Percentiles rank a stretch among this genome's conserved stretches.
These are phyloP conservation scores for Bipolaris sorokiniana DNA, from an alignment of 2,329 filamentous ascomycete species.

Conservation along the genomic window DNA sequence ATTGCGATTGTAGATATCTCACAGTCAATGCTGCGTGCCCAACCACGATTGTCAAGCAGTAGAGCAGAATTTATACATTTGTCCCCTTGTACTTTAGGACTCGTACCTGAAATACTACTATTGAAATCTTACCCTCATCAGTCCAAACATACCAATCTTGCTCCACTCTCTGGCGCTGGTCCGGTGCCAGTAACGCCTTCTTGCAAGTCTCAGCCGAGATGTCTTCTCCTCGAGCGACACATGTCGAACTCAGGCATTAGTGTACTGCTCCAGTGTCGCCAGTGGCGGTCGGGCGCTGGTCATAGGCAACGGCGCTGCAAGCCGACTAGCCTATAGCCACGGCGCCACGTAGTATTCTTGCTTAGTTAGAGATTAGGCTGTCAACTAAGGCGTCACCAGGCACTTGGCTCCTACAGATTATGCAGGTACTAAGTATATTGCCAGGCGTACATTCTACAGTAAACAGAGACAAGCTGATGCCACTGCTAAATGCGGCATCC, in stretches of 20 bases:
- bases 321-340: neutral
- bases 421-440: conserved; percentile 9
- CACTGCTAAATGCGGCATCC: neutral
- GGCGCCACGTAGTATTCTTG: conserved; percentile 2
- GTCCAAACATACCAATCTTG: neutral
- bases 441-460: neutral
- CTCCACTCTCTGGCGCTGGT: neutral
- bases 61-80: conserved; percentile 10
- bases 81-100: neutral
- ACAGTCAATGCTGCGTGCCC: no score
- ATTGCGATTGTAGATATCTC: conserved; percentile 1
- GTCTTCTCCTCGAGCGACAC: neutral
- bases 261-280: neutral
- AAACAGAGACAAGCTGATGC: conserved; percentile 2
- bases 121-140: neutral
- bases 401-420: neutral
- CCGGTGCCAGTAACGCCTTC: conserved; percentile 10
- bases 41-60: neutral
- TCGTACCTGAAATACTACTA: neutral
- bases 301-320: neutral
- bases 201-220: conserved; percentile 6
- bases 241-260: neutral
- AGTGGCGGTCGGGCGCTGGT: conserved; percentile 1
- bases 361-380: neutral
- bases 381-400: neutral